Evolutionary conservation across 1,284 basidiomycete genomes (phyloP), one percentile per base, ranked within the genome.

Genomic region (Mycena sp.): DNA sequence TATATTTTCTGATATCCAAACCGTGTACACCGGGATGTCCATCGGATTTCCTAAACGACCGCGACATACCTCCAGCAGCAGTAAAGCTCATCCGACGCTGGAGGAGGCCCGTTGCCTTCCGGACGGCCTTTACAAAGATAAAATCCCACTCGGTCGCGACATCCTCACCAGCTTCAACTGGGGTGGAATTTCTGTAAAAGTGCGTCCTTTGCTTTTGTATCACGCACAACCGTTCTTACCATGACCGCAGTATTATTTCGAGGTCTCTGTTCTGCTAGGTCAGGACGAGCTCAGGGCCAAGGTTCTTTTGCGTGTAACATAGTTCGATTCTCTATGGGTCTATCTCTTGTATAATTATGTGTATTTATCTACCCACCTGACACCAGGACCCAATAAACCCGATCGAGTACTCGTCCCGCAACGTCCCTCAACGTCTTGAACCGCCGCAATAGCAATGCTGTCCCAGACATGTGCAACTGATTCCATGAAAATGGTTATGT

Each of bases 131-230:
- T 88, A 86, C 76, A 91, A 90, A 75, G 86, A 86, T 52, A 86
- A 85, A 68, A 81, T 93, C 46, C 78, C 82, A 52, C 78, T 93
- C 9, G 82, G 84, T 48, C 86, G 83, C 76, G 84, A 85, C 63
- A 88, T 93, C 85, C 78, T 92, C n/a, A 89, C 91, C 14, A 86
- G 84, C 61, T 85, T 92, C 62, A 86, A 91, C 65, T 91, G 91
- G 89, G 80, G 83, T 62, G 90, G 91, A n/a, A 76, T 93, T 25
- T 87, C 83, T 66, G 86, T 93, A 48, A 90, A 91, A 85, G 91
- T 92, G 76, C 70, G 85, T 79, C 60, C 44, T 18, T 34, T 63
- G 70, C 62, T 39, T 72, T 67, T 64, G 38, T 70, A 48, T 59
- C 50, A 25, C 61, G 56, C 25, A 5, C 55, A 10, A 59, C 65